A percentile compares a stretch with the other conserved stretches of the same genome.
phyloP scores from a whole-genome alignment of 192 early-diverging fungal species.

The Jimgerdemannia flammicorona region DNA sequence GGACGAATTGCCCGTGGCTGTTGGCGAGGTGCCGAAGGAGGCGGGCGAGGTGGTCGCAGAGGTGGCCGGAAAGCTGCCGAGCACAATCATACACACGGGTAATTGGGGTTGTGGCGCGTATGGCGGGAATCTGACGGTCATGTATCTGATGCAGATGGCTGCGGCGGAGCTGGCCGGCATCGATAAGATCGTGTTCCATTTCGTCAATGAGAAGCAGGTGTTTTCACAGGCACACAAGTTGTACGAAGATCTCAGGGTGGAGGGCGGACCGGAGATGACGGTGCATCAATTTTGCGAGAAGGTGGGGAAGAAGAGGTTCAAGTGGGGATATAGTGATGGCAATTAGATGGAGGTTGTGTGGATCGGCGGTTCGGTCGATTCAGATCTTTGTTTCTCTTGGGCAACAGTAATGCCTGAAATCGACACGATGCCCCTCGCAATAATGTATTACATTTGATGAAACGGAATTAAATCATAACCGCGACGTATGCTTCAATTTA shows the following conservation, averaged over 20 bases:
- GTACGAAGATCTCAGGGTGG: conserved; percentile 2
- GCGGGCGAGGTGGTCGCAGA: not conserved
- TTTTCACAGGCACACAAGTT: not conserved
- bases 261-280: not conserved
- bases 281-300: no score
- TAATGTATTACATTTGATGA: no score
- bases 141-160: conserved; percentile 11
- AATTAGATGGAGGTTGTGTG: no score
- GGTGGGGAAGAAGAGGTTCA: no score
- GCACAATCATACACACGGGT: conserved; percentile 12
- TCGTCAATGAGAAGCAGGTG: not conserved
- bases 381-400: no score
- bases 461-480: no score
- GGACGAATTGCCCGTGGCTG: not conserved
- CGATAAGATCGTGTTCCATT: conserved; percentile 14
- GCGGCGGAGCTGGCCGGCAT: conserved; percentile 14
- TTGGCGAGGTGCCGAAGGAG: no score
- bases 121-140: conserved; percentile 15
- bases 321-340: no score
- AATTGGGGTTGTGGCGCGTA: conserved; percentile 25
- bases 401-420: no score
- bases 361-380: no score
- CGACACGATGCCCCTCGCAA: no score
- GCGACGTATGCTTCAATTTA: no score
- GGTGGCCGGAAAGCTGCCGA: not conserved